These are phyloP conservation scores for Mycena galericulata DNA, from an alignment of 768 basidiomycete genomes.

Conservation along the genomic window DNA sequence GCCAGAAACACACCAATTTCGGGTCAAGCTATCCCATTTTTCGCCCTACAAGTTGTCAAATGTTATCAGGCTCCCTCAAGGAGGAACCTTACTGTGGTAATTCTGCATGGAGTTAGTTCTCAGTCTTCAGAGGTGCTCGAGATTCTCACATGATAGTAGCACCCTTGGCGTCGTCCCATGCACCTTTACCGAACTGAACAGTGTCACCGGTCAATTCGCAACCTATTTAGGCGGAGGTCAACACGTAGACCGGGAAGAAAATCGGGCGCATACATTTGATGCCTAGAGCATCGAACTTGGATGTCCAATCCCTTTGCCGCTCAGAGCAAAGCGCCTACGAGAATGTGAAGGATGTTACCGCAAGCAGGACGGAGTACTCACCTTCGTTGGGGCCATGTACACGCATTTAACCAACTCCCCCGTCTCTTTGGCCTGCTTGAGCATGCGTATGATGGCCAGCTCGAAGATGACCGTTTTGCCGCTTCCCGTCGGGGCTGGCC, in stretches of 20 bases:
- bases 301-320: conserved; percentile 84
- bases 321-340: conserved; percentile 89
- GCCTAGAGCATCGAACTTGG: conserved; percentile 82
- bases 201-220: conserved; percentile 96
- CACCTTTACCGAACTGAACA: conserved; percentile 68
- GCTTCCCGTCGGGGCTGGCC: conserved; percentile 92
- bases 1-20: conserved; percentile 71
- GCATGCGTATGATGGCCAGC: conserved; percentile 84
- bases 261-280: conserved; percentile 69
- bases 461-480: conserved; percentile 98
- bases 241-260: not conserved
- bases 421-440: conserved; percentile 55
- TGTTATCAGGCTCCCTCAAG: not conserved
- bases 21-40: conserved; percentile 96
- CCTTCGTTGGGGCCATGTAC: conserved; percentile 96
- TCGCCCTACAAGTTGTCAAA: conserved; percentile 70
- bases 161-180: conserved; percentile 80
- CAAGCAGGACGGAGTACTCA: conserved; percentile 37
- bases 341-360: not conserved
- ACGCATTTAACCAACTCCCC: conserved; percentile 72
- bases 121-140: not conserved
- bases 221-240: conserved; percentile 58
- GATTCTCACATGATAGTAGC: conserved; percentile 81
- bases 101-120: conserved; percentile 51
- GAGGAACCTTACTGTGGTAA: conserved; percentile 76